Base-by-base conservation (phyloP, 1,284 basidiomycete species). In the Malassezia brasiliensis region DNA sequence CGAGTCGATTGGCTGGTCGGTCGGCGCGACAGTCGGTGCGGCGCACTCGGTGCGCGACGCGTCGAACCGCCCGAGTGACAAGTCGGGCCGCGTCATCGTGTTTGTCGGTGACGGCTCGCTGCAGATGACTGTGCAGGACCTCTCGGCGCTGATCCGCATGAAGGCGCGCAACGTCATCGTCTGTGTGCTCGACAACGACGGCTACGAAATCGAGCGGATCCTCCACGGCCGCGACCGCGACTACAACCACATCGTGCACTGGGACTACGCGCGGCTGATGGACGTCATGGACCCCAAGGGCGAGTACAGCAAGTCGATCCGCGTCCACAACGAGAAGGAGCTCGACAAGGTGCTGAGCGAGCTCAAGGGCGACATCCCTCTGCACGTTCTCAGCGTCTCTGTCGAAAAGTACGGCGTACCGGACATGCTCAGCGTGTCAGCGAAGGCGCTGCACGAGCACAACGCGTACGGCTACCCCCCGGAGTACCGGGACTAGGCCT, bases 151-250 rank as follows among this genome's bases (percentile, higher is more conserved):
- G 84, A 80, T 88, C 52, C 80, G 79, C 30, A 72, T 89, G 32
- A 84, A 80, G 52, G 87, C 88, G 2, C 25, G 25, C 25, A 28
- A 28, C 25, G 25, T 28, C 25, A 87, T 87, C 69, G 78, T 90
- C 49, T 88, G 90, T 74, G 79, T 96, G 14, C 78, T 94, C 54
- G 90, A 90, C 79, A 91, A 94, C 76, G 82, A 83, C 50, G 90
- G 90, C 0, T 70, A 67, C 48, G 65, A 65, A 40, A 90, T 93
- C 60, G 90, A 94, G 78, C 81, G 86, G 19, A 82, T 81, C 68
- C 81, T 89, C 61, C 84, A 88, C 70, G 87, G 84, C 19, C 79
- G 79, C 66, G 62, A 78, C 19, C 76, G 80, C 9, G 37, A 35
- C 11, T 76, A 76, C 62, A 69, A 68, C 53, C 53, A 65, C 38